These are phyloP conservation scores for Coemansia sp. DNA, from an alignment of 192 early-diverging fungal species.

Conservation along the genomic window DNA sequence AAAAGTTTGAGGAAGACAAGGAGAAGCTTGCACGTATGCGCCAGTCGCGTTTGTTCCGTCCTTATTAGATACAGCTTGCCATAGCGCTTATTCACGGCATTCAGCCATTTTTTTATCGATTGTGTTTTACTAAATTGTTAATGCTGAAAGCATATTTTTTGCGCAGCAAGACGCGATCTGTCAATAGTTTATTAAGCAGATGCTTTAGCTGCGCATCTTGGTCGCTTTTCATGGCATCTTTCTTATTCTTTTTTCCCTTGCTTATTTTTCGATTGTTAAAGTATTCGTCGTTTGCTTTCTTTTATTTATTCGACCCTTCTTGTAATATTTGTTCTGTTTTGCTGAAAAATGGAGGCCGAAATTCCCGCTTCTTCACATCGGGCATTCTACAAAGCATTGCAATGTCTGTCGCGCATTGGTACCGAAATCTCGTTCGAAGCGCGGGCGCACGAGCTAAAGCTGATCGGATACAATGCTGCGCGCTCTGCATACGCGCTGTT, in stretches of 20 bases:
- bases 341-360: slow-evolving; percentile 40
- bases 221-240: no score
- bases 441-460: slow-evolving; percentile 51
- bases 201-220: neutral
- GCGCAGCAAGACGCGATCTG: neutral
- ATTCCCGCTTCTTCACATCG: slow-evolving; percentile 50
- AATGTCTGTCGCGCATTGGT: slow-evolving; percentile 63
- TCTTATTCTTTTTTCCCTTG: neutral
- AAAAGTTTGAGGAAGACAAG: slow-evolving; percentile 94
- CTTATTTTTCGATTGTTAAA: slow-evolving; percentile 1
- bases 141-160: slow-evolving; percentile 1
- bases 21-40: slow-evolving; percentile 76
- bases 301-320: neutral
- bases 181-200: neutral
- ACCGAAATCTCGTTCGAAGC: slow-evolving; percentile 65
- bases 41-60: slow-evolving; percentile 78
- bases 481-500: slow-evolving; percentile 65
- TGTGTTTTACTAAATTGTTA: no score
- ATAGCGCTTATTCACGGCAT: no score
- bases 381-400: slow-evolving; percentile 58
- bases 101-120: no score
- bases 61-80: slow-evolving; percentile 62
- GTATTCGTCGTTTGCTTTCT: neutral
- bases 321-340: neutral
- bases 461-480: slow-evolving; percentile 68